Evolutionary conservation across 1,284 basidiomycete genomes (phyloP), one percentile per base, ranked within the genome.

Genomic region (Mycosarcoma mackinlayi): DNA sequence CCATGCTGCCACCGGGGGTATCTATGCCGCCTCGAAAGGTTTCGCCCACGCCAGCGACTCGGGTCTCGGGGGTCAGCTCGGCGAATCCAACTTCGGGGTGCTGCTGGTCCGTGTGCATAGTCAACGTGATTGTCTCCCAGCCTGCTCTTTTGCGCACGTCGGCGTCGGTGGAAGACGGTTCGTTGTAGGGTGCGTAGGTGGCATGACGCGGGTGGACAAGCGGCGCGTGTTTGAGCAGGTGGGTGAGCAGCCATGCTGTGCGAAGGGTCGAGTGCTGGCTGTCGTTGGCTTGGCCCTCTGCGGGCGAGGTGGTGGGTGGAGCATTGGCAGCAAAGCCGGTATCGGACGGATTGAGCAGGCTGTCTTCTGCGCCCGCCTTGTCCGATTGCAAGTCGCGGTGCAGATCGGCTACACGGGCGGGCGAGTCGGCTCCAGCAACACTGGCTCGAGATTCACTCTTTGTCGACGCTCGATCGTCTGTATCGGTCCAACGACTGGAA

Each of bases 181-280:
- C 53, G 23, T 38, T 31, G 53, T 64, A 67, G 13, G 42, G 40
- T 2, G 64, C 62, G n/a, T 73, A 57, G 45, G 40, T 24, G 10
- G 79, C 67, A 16, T 79, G 61, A 9, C 61, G 62, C 3, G 80
- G 80, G 28, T 82, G 80, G n/a, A 80, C 47, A 9, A 82, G 70
- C 8, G 80, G 80, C 1, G 69, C 55, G 24, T 79, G 50, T 13
- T 68, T 60, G 18, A 82, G 69, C 1, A 81, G 38, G 13, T 64
- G 76, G 0, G 80, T 81, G 23, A 57, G 58, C 11, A 79, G 69
- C 80, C 79, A 81, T 2, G 56, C 69, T 51, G 62, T 55, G 14
- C 63, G 56, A n/a, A 61, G 33, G 4, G 49, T 58, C 6, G 35
- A 48, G 39, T 66, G 62, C 16, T 48, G 7, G 13, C 28, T 23